Base-by-base conservation (phyloP, 2,329 filamentous ascomycete species). In the Thelonectria discophora region DNA sequence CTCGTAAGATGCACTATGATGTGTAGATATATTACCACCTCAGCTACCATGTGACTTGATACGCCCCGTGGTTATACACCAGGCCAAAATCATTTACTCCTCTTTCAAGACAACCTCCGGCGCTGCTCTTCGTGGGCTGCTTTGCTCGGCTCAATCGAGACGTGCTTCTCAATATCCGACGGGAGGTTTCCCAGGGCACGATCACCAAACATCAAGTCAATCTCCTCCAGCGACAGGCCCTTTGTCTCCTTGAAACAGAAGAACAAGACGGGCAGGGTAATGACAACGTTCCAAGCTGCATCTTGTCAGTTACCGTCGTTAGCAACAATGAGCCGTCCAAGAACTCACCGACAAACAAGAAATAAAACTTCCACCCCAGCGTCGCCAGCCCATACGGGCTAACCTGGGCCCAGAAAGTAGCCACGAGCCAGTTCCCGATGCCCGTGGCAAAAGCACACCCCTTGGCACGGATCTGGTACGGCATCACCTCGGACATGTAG, bases 401-500 rank as follows among this genome's bases (percentile, higher is more conserved):
- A 3, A 87, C 81, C 68, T 89, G 86, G 8, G 81, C 81, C 78
- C 85, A 88, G 27, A 88, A 77, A 0, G 86, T 71, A 7, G 60
- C 65, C 11, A 71, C 69, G 12, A 71, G 67, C 69, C 69, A 71
- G 54, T 71, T 71, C 10, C 69, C 69, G 15, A 71, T 64, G 17
- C 69, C 69, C 1, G 70, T 72, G 12, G 68, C 67, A 48, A 72
- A 69, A 3, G 70, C 68, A 20, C 64, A 68, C 2, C 70, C 69
- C 40, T 66, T 72, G 27, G 60, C 65, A 43, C 87, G 83, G 60
- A 89, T 88, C 69, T 85, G 84, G 76, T 88, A 84, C 2, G 87
- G 86, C 81, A 86, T 84, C 60, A 89, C 82, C 72, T 89, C 86
- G 2, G 81, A 80, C 75, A 86, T 86, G 72, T 88, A 88, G 0